Conservation (phyloP, 1,284 basidiomycete species). For the Fomitopsis palustris region DNA sequence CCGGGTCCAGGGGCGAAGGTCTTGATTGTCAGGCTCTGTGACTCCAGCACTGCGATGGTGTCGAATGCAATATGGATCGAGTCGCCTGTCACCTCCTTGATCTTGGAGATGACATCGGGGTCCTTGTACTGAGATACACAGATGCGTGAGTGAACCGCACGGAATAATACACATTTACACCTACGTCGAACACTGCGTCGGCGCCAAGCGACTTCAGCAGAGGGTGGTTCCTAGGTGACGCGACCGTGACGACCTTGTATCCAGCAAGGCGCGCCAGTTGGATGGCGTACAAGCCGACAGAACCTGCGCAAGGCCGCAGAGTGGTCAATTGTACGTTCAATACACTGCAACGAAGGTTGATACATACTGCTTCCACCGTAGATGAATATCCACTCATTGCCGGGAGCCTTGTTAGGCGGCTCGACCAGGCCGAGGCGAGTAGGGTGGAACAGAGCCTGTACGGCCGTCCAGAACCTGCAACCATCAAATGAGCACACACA, state of each 20-base stretch:
- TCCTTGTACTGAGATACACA: slow-evolving; percentile 19
- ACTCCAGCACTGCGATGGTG: slow-evolving; percentile 16
- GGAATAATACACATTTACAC: neutral
- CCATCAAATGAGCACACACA: neutral
- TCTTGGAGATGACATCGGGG: slow-evolving; percentile 18
- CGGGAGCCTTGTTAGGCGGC: slow-evolving; percentile 9
- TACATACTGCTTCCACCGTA: slow-evolving; percentile 24
- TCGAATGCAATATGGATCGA: slow-evolving; percentile 21
- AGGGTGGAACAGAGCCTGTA: slow-evolving; percentile 27
- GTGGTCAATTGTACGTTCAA: no score
- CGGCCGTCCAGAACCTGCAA: slow-evolving; percentile 27
- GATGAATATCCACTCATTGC: slow-evolving; percentile 21
- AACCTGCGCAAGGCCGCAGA: slow-evolving; percentile 13
- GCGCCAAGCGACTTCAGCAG: slow-evolving; percentile 39
- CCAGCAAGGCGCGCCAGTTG: slow-evolving; percentile 40
- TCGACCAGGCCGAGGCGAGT: slow-evolving; percentile 16
- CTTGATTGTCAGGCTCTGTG: slow-evolving; percentile 12
- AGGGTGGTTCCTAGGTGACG: slow-evolving; percentile 35
- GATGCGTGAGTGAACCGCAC: neutral
- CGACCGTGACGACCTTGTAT: slow-evolving; percentile 37
- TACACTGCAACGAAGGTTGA: neutral
- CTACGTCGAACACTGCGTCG: slow-evolving; percentile 33
- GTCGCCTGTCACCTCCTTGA: slow-evolving; percentile 22
- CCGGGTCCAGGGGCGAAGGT: slow-evolving; percentile 15
- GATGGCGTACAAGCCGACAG: slow-evolving; percentile 40